Base-by-base conservation (phyloP, 2,329 filamentous ascomycete species). In the Teratosphaeria pseudoeucalypti region DNA sequence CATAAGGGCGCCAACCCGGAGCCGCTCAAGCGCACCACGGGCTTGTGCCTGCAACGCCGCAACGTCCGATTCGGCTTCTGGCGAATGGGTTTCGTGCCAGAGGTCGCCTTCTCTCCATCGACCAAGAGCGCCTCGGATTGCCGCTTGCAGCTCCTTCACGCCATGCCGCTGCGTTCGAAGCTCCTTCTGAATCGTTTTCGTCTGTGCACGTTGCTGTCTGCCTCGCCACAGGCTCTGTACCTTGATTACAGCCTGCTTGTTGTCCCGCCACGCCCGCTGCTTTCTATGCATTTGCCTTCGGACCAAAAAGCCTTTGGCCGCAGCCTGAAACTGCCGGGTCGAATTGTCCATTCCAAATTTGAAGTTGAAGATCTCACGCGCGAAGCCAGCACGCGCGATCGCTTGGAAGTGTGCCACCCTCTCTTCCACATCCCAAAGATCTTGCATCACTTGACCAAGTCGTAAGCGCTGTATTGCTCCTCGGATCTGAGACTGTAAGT, bases 401-500 rank as follows among this genome's bases (percentile, higher is more conserved):
- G 92, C 85, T 73, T 99, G 95, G 10, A 99, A 78, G 57, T 95
- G 87, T 52, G 92, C 77, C 32, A 99, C 75, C 72, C 82, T 79
- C 29, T 86, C 81, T 73, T 99, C 94, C 12, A 83, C 81, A 62
- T 94, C 88, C 94, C 94, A 99, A 3, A 99, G 81, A 52, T 83
- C 76, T 68, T 96, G 88, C 94, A 99, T 97, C 58, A 85, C 81
- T 56, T 87, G 79, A 4, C 90, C 91, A 1, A 97, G 82, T 58
- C 81, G 81, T 70, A 96, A 80, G 58, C 94, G 84, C 55, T 89
- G 73, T 63, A 95, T 72, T 0, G 92, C 91, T 39, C 92, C 94
- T 60, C 90, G 84, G 9, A 92, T 83, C 71, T 96, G 91, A 43
- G 89, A 85, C 72, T 99, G 95, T 32, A 99, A 79, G 61, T 97